Conservation (phyloP, 208 protist genomes). For the Wallacemonas sp. region DNA sequence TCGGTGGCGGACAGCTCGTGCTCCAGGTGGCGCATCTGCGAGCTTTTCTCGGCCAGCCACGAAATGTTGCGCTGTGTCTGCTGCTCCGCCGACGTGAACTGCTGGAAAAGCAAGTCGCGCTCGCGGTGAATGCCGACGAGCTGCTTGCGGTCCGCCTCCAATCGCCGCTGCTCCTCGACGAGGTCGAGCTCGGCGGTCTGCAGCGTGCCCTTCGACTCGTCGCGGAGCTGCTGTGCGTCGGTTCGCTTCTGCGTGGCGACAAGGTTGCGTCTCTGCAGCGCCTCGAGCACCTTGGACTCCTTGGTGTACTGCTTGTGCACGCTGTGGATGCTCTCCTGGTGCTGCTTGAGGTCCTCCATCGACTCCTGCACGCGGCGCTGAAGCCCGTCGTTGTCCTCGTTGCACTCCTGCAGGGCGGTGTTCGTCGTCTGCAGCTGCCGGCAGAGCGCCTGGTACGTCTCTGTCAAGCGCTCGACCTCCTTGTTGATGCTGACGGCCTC, state of each 20-base stretch:
- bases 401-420: conserved; percentile 86
- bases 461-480: conserved; percentile 59
- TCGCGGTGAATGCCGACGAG: conserved; percentile 45
- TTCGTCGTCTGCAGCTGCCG: conserved; percentile 80
- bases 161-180: conserved; percentile 23
- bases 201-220: conserved; percentile 48
- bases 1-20: conserved; percentile 84
- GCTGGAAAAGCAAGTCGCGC: conserved; percentile 79
- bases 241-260: conserved; percentile 49
- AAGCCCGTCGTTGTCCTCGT: conserved; percentile 82
- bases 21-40: conserved; percentile 88
- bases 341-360: conserved; percentile 60
- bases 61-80: conserved; percentile 62
- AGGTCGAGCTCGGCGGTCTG: conserved; percentile 58
- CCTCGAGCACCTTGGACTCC: conserved; percentile 67
- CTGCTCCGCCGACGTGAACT: conserved; percentile 64
- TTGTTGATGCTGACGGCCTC: conserved; percentile 40
- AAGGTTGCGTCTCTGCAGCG: conserved; percentile 73
- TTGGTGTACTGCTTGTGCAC: conserved; percentile 47
- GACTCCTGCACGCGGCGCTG: conserved; percentile 61
- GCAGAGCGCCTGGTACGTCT: conserved; percentile 83
- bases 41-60: conserved; percentile 82
- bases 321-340: conserved; percentile 56
- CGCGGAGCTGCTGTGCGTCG: conserved; percentile 55
- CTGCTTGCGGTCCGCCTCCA: conserved; percentile 48